Conservation (phyloP, 352 stramenopile genomes). For the Thalassiosira ordinaria region DNA sequence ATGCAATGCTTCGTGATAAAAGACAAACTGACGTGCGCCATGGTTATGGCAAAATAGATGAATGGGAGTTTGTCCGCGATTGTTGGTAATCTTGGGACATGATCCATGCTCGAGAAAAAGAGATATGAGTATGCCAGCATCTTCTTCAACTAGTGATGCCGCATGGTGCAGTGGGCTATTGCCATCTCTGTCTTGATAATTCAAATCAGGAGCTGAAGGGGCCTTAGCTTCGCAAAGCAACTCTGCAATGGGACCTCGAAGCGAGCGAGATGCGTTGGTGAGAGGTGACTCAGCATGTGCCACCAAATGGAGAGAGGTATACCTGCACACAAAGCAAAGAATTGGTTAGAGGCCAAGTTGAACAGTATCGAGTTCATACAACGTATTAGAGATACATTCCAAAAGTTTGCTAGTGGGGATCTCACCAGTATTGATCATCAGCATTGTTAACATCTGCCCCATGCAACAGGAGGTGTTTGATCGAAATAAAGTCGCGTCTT, state of each 20-base stretch:
- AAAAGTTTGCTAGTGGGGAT: too few species aligned
- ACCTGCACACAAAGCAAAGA: too few species aligned
- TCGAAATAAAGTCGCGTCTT: conserved; percentile 67
- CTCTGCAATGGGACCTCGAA: conserved; percentile 67
- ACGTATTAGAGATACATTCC: too few species aligned
- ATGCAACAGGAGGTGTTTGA: conserved; percentile 68
- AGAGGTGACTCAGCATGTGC: conserved; percentile 48
- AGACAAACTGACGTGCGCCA: conserved; percentile 59
- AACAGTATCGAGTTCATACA: too few species aligned
- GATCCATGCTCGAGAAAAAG: conserved; percentile 78
- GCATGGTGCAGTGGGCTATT: conserved; percentile 84
- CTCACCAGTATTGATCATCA: conserved; percentile 80
- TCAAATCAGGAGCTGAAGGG: conserved; percentile 65
- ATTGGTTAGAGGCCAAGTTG: too few species aligned
- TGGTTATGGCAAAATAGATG: conserved; percentile 85
- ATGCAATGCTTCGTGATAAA: conserved; percentile 79
- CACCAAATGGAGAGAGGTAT: conserved; percentile 78
- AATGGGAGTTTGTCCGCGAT: conserved; percentile 77
- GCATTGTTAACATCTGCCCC: conserved; percentile 76
- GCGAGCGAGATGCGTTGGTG: conserved; percentile 18
- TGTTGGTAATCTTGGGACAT: conserved; percentile 74
- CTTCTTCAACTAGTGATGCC: conserved; percentile 69
- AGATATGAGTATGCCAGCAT: conserved; percentile 75
- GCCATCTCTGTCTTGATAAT: conserved; percentile 83
- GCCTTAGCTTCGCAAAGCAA: conserved; percentile 65